A percentile compares a stretch with the other conserved stretches of the same genome.
phyloP scores from a whole-genome alignment of 345 rosid species.

The Atalantia buxifolia region DNA sequence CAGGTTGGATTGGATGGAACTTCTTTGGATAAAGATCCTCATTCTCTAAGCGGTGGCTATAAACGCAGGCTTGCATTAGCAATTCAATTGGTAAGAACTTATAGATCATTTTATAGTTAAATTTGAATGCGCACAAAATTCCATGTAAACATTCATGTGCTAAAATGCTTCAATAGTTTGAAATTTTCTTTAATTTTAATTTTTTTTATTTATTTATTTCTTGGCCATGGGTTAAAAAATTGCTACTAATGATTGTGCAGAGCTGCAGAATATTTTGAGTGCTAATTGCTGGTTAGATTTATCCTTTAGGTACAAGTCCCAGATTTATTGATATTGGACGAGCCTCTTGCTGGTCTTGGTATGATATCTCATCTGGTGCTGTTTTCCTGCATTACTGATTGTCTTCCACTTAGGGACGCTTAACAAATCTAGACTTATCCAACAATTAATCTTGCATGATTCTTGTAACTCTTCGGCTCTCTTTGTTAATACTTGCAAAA shows the following conservation, averaged over 20 bases:
- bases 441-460: not conserved
- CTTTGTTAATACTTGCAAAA: not conserved
- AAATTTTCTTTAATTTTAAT: no score
- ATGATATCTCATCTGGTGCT: slow-evolving; percentile 26
- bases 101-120: slow-evolving; percentile 3
- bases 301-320: slow-evolving; percentile 77
- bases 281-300: slow-evolving; percentile 4
- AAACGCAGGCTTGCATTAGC: slow-evolving; percentile 93
- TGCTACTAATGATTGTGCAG: not conserved
- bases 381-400: slow-evolving; percentile 8
- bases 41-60: slow-evolving; percentile 88
- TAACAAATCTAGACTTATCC: not conserved
- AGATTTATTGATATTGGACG: slow-evolving; percentile 79
- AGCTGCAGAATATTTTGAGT: not conserved
- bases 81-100: slow-evolving; percentile 68
- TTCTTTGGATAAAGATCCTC: slow-evolving; percentile 83
- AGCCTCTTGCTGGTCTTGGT: slow-evolving; percentile 99
- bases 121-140: not conserved
- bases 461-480: not conserved
- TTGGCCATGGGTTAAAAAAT: not conserved
- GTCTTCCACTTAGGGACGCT: no score
- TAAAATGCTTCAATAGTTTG: not conserved
- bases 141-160: no score
- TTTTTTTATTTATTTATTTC: not conserved
- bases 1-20: slow-evolving; percentile 86